Conservation (phyloP, 495 filamentous ascomycete species). For the Peziza echinospora region DNA sequence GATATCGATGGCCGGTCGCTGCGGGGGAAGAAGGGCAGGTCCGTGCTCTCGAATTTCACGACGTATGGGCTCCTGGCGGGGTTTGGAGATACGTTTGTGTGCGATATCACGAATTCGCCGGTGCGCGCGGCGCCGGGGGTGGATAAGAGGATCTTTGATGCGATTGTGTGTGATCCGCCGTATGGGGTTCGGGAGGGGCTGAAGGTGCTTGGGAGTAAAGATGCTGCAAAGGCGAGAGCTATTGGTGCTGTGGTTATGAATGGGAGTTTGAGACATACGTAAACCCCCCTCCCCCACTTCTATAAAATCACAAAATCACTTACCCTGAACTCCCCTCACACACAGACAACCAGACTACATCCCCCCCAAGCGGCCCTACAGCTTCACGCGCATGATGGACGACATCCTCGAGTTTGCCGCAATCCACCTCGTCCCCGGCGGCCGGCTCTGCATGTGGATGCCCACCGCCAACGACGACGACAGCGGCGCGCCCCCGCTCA, state of each 20-base stretch:
- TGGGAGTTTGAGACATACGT: constrained; percentile 50
- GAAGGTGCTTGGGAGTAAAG: constrained; percentile 58
- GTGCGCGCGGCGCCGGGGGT: constrained; percentile 27
- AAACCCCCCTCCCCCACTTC: constrained; percentile 14
- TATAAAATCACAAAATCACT: not conserved
- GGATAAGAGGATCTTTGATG: constrained; percentile 43
- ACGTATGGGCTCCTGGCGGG: constrained; percentile 50
- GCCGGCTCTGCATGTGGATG: constrained; percentile 88
- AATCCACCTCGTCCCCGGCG: constrained; percentile 55
- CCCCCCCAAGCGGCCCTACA: constrained; percentile 75
- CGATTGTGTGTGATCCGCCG: constrained; percentile 88
- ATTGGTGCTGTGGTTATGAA: constrained; percentile 40
- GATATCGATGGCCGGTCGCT: constrained; percentile 87
- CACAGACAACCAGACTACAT: constrained; percentile 52
- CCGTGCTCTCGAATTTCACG: constrained; percentile 51
- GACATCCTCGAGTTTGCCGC: constrained; percentile 72
- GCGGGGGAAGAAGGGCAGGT: constrained; percentile 40
- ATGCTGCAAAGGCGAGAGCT: constrained; percentile 29
- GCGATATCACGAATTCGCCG: constrained; percentile 78
- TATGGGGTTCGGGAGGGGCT: constrained; percentile 93
- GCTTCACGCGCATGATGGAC: constrained; percentile 69
- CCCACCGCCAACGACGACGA: constrained; percentile 67
- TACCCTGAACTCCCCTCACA: not conserved
- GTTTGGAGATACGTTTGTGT: constrained; percentile 56
- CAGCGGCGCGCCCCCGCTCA: constrained; percentile 46